These are phyloP conservation scores for Rhodotorula paludigena DNA, from an alignment of 768 basidiomycete genomes.

Conservation along the genomic window DNA sequence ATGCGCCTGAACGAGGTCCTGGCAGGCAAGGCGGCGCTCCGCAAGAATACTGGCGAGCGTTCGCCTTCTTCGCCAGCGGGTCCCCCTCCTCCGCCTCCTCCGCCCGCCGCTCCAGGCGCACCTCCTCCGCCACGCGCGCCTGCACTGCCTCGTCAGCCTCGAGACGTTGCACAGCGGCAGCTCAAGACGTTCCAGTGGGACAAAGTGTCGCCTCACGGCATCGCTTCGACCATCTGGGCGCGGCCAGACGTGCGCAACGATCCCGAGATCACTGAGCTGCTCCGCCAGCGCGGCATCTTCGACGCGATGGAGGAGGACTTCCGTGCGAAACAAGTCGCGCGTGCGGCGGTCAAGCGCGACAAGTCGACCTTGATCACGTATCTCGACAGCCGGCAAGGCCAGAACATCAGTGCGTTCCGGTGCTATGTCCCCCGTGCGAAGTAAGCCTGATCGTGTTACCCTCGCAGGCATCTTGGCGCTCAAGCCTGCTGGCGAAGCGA, in stretches of 20 bases:
- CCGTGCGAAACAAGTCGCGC: constrained; percentile 94
- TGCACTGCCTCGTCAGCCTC: constrained; percentile 28
- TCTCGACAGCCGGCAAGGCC: constrained; percentile 74
- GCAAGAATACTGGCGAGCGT: constrained; percentile 16
- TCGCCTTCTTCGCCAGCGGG: constrained; percentile 25
- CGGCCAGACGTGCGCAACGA: constrained; percentile 47
- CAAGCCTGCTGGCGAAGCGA: constrained; percentile 30
- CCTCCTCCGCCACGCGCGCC: constrained; percentile 33
- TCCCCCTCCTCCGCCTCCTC: constrained; percentile 46
- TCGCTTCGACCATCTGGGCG: constrained; percentile 79
- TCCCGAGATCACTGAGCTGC: constrained; percentile 70
- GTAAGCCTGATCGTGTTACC: background rate
- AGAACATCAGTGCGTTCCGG: constrained; percentile 72
- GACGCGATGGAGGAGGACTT: constrained; percentile 96
- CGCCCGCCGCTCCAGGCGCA: background rate
- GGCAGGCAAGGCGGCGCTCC: constrained; percentile 7
- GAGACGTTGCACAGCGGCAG: constrained; percentile 51
- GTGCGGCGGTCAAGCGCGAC: constrained; percentile 72
- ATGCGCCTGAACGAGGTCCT: constrained; percentile 20
- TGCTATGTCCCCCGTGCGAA: background rate
- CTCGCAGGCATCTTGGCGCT: constrained; percentile 21
- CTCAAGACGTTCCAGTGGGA: constrained; percentile 99
- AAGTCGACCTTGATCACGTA: constrained; percentile 58
- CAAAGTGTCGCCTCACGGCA: constrained; percentile 84
- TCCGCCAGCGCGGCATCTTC: constrained; percentile 84